Percentiles rank a stretch among this genome's conserved stretches.
phyloP scores from a whole-genome alignment of 805 yeast species.

The Clavispora santaluciae region DNA sequence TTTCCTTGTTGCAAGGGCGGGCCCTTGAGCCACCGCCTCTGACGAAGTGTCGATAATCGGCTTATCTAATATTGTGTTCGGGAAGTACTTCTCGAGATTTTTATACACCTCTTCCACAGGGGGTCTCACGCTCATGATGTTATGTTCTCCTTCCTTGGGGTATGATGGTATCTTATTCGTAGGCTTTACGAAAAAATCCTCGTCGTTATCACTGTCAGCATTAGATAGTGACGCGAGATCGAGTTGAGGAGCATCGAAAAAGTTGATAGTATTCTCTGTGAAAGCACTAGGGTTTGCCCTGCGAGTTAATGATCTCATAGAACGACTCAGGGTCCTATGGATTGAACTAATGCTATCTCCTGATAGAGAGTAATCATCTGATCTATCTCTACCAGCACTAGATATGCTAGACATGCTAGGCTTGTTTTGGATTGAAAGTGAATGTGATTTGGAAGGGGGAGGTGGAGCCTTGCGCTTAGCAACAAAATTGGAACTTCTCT shows the following conservation, averaged over 20 bases:
- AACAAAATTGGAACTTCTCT: constrained; percentile 35
- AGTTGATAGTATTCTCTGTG: constrained; percentile 66
- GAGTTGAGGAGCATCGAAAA: constrained; percentile 22
- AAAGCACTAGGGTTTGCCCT: constrained; percentile 41
- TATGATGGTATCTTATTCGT: constrained; percentile 1
- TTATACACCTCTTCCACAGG: constrained; percentile 92
- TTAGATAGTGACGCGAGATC: constrained; percentile 5
- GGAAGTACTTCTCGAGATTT: constrained; percentile 87
- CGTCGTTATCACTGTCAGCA: constrained; percentile 6
- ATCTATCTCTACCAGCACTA: constrained; percentile 3
- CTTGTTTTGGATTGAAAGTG: constrained; percentile 12
- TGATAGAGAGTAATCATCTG: constrained; percentile 6
- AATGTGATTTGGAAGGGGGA: constrained; percentile 41
- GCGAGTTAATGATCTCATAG: background rate
- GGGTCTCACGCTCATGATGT: constrained; percentile 71
- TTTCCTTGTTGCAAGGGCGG: constrained; percentile 11
- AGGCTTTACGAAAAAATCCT: constrained; percentile 18
- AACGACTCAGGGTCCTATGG: constrained; percentile 7
- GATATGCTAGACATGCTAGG: constrained; percentile 10
- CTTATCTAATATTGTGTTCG: constrained; percentile 85
- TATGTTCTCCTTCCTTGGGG: constrained; percentile 2
- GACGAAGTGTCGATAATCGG: constrained; percentile 77
- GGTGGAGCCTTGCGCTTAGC: constrained; percentile 73
- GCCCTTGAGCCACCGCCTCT: constrained; percentile 38
- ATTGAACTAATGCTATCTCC: constrained; percentile 11